Percentiles rank a stretch among this genome's conserved stretches.
phyloP scores from a whole-genome alignment of 2,329 filamentous ascomycete genomes.

The Myriosclerotinia duriaeana region DNA sequence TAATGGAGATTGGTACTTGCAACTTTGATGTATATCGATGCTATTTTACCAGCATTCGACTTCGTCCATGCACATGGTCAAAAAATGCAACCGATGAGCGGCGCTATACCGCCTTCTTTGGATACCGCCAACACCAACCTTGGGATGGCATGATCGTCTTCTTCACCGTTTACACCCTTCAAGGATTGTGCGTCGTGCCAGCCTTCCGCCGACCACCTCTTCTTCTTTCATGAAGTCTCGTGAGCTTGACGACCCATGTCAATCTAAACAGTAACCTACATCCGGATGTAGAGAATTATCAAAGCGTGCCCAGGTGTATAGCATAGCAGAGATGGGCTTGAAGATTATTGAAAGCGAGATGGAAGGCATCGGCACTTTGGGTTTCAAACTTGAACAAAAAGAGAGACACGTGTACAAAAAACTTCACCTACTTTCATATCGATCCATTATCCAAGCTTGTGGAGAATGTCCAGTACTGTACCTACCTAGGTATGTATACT shows the following conservation, averaged over 20 bases:
- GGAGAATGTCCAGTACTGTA: conserved; percentile 10
- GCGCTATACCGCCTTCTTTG: conserved; percentile 9
- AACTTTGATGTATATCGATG: conserved; percentile 43
- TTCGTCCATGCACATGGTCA: conserved; percentile 35
- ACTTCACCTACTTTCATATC: conserved; percentile 16
- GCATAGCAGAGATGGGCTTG: background rate
- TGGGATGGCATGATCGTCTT: background rate
- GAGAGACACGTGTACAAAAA: conserved; percentile 21
- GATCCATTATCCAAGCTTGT: conserved; percentile 2
- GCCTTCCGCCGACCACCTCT: conserved; percentile 1
- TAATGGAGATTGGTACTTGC: conserved; percentile 49
- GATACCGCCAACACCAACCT: conserved; percentile 15
- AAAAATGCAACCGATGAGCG: conserved; percentile 10
- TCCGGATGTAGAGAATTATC: background rate
- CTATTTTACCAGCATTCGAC: conserved; percentile 44
- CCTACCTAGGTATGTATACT: too few species aligned
- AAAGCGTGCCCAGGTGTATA: conserved; percentile 1
- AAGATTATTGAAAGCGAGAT: background rate
- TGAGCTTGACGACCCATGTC: conserved; percentile 3
- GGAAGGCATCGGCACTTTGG: background rate
- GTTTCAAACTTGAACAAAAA: conserved; percentile 1
- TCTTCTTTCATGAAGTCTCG: background rate
- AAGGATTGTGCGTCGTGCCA: conserved; percentile 8
- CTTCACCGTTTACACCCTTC: conserved; percentile 13
- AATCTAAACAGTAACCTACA: background rate